Evolutionary conservation across 2,329 filamentous ascomycete species (phyloP), one percentile per base, ranked within the genome.

Genomic region (Coniochaeta ligniaria): DNA sequence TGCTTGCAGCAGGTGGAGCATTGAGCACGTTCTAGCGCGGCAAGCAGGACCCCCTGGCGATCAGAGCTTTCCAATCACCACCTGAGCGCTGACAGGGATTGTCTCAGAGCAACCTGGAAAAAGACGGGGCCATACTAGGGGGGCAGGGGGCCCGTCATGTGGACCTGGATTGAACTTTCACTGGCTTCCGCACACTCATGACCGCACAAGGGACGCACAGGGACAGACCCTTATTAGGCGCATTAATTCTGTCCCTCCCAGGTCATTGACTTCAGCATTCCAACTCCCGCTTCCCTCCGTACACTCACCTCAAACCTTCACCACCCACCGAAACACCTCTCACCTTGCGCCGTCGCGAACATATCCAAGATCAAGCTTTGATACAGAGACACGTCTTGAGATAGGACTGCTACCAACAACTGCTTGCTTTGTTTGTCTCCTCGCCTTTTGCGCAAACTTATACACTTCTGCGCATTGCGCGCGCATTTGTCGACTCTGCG

Each of bases 171-270:
- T 20, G 55, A 31, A n/a, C 36, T 45, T 16, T 36, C 20, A 28
- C 41, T 43, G 41, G 41, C n/a, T 24, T 43, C 11, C 20, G 41
- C n/a, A 11, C 22, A 50, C 63, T 66, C 61, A 36, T 33, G 31
- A 47, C 43, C 43, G 22, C 67, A 66, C 60, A 60, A 56, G 60
- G 28, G 12, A 36, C 28, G 5, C 28, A 31, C n/a, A 9, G 28
- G 28, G 9, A 58, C 58, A 45, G 41, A 59, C 45, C 66, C 67
- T 67, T 68, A 69, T 69, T 69, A 65, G 64, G 68, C 66, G 66
- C 65, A 66, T 67, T 70, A 66, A 64, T 66, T 65, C 65, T 62
- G 36, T 31, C 28, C 26, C 45, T 60, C 57, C 60, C 60, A 61
- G 55, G 56, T 61, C 62, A 47, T 26, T 24, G 52, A 62, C 52